Percentiles rank a stretch among this genome's conserved stretches.
Conservation (phyloP, 2,329 filamentous ascomycete species). For the Ascochyta fabae region DNA sequence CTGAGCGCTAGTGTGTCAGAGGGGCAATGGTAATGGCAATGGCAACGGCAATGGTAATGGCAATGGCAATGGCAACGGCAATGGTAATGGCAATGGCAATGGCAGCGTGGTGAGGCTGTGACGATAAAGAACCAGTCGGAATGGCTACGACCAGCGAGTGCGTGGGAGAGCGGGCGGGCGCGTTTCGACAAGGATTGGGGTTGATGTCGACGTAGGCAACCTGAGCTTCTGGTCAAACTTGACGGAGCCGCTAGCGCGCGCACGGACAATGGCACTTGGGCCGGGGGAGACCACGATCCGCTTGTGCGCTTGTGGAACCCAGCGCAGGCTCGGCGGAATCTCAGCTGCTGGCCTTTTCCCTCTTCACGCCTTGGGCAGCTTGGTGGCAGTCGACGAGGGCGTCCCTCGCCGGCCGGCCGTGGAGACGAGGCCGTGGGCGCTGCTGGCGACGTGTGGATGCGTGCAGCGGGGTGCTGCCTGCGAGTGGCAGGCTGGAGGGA, state of each 20-base stretch:
- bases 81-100: too few species aligned
- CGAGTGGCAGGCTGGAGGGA: conserved; percentile 4
- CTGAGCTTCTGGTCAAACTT: conserved; percentile 19
- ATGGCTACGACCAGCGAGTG: background rate
- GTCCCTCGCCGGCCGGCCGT: conserved; percentile 11
- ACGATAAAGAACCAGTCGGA: background rate
- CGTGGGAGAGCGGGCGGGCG: background rate
- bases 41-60: too few species aligned
- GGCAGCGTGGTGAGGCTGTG: background rate
- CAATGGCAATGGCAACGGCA: too few species aligned
- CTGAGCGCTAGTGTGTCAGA: background rate
- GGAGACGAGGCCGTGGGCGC: background rate
- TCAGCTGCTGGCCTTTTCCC: conserved; percentile 24
- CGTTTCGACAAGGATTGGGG: background rate
- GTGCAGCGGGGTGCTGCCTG: conserved; percentile 4
- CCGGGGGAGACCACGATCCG: conserved; percentile 26
- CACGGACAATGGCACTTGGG: conserved; percentile 6
- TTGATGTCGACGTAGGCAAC: conserved; percentile 16
- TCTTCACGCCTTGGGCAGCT: conserved; percentile 15
- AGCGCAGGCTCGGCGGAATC: conserved; percentile 35
- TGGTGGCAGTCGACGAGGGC: conserved; percentile 20
- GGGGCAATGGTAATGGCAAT: too few species aligned
- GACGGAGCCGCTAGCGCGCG: conserved; percentile 4
- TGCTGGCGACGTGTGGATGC: conserved; percentile 2
- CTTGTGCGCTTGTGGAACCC: conserved; percentile 22